Conservation (phyloP, 2,329 filamentous ascomycete genomes). For the Fusarium longipes region DNA sequence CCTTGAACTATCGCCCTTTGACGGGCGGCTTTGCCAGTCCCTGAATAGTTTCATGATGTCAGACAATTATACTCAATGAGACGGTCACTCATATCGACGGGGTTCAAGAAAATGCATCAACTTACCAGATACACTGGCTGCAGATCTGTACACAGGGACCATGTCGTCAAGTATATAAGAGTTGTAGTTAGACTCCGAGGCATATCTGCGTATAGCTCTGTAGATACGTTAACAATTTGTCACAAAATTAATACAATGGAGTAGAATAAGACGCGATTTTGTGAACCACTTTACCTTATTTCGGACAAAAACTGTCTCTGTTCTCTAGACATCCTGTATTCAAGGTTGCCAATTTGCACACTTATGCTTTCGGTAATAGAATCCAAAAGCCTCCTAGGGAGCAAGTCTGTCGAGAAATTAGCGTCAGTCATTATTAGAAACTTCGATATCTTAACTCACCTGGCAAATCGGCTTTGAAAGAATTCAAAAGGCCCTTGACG, state of each 20-base stretch:
- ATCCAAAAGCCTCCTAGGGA: background rate
- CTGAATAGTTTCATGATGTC: too few relatives aligned
- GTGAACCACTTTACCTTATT: constrained; percentile 17
- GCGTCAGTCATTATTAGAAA: background rate
- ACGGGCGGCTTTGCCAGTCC: background rate
- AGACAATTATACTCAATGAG: too few relatives aligned
- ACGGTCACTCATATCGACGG: too few relatives aligned
- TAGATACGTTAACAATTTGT: background rate
- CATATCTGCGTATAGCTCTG: constrained; percentile 22
- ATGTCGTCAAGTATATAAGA: constrained; percentile 32
- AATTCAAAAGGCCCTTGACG: background rate
- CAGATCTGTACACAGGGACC: constrained; percentile 19
- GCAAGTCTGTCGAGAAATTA: background rate
- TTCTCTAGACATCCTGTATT: constrained; percentile 10
- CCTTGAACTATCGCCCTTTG: constrained; percentile 7
- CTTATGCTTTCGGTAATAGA: background rate
- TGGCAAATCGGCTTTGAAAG: background rate
- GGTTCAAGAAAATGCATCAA: background rate
- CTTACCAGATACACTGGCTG: background rate
- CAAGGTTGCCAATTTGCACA: background rate
- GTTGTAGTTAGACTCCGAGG: constrained; percentile 27
- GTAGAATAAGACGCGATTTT: too few relatives aligned
- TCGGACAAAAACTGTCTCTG: background rate
- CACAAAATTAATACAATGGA: too few relatives aligned
- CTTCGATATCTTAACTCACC: background rate